Evolutionary conservation across 257 asterid species (phyloP), one percentile per base, ranked within the genome.

Genomic region (Cruciata laevipes): DNA sequence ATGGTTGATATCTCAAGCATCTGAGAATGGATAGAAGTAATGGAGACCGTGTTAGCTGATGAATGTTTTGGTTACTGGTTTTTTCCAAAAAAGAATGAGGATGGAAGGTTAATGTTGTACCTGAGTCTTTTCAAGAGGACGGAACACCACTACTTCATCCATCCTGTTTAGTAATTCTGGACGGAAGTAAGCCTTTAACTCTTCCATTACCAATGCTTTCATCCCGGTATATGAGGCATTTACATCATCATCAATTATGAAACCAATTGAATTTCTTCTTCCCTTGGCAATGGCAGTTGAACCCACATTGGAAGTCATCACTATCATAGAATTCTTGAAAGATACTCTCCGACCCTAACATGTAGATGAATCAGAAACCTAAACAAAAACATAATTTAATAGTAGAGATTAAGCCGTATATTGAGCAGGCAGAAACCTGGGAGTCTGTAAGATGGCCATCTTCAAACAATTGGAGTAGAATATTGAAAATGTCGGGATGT

Each of bases 361-460:
- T 69, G 72, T 58, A 47, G 61, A 73, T 42, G 40, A 38, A 63
- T 58, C n/a, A 75, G 56, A 56, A 24, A 25, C 11, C 20, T 35
- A 52, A 66, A 40, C 17, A 0, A 18, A 68, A 23, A 32, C 12
- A 33, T 37, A 55, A 60, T 6, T 5, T 7, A 49, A 7, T 59
- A 14, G 42, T 9, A 4, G 10, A 37, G 13, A 61, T 23, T 27
- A n/a, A 32, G 44, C 44, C 16, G 40, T 18, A 30, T 7, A 23
- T 25, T 23, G 14, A 61, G 65, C 49, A 9, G 23, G 25, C 25
- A 59, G 70, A 73, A 74, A 94, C 99, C 99, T 88, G 99, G 73
- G 99, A 90, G 80, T 94, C 97, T 18, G 99, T 90, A 42, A 94
- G 89, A 78, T 87, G 99, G 32, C 99, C 99, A 74, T 90, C 99